These are phyloP conservation scores for Claviceps sp. DNA, from an alignment of 2,329 filamentous ascomycete species.

Conservation along the genomic window DNA sequence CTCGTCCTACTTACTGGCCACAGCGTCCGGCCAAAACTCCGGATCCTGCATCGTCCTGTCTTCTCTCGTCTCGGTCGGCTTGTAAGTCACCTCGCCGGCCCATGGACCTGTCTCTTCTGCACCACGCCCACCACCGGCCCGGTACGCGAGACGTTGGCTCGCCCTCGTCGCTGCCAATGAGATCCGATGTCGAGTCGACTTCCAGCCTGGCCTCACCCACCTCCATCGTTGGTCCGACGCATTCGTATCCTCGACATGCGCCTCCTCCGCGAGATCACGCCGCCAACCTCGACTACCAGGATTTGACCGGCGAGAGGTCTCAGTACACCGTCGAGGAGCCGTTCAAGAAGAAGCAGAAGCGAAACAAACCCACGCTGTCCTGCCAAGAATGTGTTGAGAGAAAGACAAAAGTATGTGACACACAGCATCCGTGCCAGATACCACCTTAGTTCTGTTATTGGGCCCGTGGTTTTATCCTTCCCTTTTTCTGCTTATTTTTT, in stretches of 20 bases:
- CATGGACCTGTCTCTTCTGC: constrained; percentile 7
- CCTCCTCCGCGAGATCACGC: constrained; percentile 1
- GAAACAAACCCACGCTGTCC: constrained; percentile 71
- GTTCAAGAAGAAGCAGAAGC: constrained; percentile 62
- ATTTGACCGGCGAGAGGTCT: constrained; percentile 4
- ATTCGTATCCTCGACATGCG: constrained; percentile 5
- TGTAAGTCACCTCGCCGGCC: neutral
- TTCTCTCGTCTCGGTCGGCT: neutral
- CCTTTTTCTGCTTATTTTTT: neutral
- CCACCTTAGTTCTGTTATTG: no score
- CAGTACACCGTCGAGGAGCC: constrained; percentile 22
- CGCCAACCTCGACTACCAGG: constrained; percentile 8
- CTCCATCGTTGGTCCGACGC: neutral
- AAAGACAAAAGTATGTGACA: constrained; percentile 57
- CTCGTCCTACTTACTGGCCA: neutral
- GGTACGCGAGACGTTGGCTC: constrained; percentile 1
- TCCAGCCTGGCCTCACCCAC: constrained; percentile 3
- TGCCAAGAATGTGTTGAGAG: constrained; percentile 71
- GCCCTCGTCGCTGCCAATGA: constrained; percentile 2
- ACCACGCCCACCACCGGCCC: constrained; percentile 3
- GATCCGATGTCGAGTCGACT: constrained; percentile 5
- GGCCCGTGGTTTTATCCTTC: no score
- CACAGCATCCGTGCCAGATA: neutral
- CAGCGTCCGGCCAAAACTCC: neutral
- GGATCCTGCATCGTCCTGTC: neutral